Evolutionary conservation across 345 rosid species (phyloP), one percentile per base, ranked within the genome.

Genomic region (Eucalyptus globulus): DNA sequence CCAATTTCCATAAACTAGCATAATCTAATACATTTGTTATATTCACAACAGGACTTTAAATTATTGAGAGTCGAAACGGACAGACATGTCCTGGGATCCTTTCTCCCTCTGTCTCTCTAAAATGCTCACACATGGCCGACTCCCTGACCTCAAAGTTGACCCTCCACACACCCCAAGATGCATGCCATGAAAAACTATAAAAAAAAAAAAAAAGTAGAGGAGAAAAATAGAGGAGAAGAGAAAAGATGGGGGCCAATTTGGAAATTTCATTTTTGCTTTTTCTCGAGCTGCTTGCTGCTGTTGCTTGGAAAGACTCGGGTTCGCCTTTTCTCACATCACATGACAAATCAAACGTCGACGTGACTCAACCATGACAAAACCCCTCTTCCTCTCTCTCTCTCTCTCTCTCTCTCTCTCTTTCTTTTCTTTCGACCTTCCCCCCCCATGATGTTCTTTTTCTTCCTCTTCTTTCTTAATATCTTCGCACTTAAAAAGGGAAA

Each of bases 281-380:
- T 31, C 17, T 56, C 12, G 62, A 34, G 40, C 80, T 7, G 80
- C 76, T 15, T 65, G 37, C 9, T 31, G 76, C 19, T 31, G 40
- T 9, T 51, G 21, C 56, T 53, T 53, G 62, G 62, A 24, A 56
- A 56, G 12, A 11, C 58, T 53, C 24, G 58, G 24, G 58, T 53
- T 53, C 22, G 49, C 43, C 31, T 3, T 34, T 34, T 43, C n/a
- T 22, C 49, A 47, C 31, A 62, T 67, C 47, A 17, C 37, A 22
- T 10, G 47, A 34, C 86, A 49, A 11, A 72, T 65, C 89, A 85
- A 91, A 94, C 94, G 94, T 94, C 90, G 94, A 93, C 93, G 92
- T 93, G 95, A 94, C 94, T 88, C 93, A 89, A 91, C 94, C 91
- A 89, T 93, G 94, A 93, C 94, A 92, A 89, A 56, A 83, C 86